Conservation (phyloP, 148 eudicot genomes). For the Nyssa sinensis region DNA sequence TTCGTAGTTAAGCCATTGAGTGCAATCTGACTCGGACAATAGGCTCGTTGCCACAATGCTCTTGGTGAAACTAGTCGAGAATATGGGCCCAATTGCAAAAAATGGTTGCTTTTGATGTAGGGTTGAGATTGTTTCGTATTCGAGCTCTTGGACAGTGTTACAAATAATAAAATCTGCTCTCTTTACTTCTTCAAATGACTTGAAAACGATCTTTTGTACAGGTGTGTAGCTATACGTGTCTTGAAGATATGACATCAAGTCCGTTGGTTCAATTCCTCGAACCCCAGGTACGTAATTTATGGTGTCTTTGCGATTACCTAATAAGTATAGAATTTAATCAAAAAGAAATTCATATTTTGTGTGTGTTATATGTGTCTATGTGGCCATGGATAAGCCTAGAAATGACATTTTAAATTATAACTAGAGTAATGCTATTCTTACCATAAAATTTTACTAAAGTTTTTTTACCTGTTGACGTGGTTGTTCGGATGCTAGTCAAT, state of each 20-base stretch:
- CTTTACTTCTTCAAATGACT: neutral
- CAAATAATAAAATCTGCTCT: neutral
- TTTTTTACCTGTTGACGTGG: too few relatives aligned
- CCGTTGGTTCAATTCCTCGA: constrained; percentile 28
- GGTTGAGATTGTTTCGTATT: neutral
- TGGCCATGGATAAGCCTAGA: too few relatives aligned
- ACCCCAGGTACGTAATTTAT: constrained; percentile 51
- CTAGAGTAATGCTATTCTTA: too few relatives aligned
- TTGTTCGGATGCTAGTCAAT: too few relatives aligned
- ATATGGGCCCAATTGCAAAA: constrained; percentile 23
- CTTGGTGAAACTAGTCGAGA: neutral
- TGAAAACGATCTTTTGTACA: constrained; percentile 27
- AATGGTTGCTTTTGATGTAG: neutral
- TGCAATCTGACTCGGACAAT: neutral
- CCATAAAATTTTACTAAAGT: too few relatives aligned
- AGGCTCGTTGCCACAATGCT: neutral
- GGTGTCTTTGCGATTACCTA: constrained; percentile 32
- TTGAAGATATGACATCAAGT: constrained; percentile 39
- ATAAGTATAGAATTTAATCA: too few relatives aligned
- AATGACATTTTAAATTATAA: too few relatives aligned
- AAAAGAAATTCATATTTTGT: too few relatives aligned
- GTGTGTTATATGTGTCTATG: too few relatives aligned
- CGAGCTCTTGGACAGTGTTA: neutral
- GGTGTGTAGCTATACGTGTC: constrained; percentile 20
- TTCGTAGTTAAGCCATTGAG: neutral